phyloP scores from a whole-genome alignment of 768 basidiomycete genomes.

The Termitomyces sp. region DNA sequence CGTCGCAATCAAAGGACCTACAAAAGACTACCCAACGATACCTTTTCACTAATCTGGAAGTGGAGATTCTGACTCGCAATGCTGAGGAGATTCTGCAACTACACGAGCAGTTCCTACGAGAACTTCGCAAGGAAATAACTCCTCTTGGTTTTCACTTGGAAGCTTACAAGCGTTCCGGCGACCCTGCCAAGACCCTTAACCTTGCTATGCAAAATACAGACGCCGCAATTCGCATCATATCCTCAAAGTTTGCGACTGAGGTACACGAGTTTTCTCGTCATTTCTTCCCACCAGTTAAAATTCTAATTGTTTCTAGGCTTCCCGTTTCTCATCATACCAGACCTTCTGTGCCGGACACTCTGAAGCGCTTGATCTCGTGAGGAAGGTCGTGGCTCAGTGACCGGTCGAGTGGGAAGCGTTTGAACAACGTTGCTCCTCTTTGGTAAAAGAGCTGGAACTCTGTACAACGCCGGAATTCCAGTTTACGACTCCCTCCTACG shows the following conservation, averaged over 20 bases:
- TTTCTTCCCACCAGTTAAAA: not conserved
- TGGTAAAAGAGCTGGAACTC: slow-evolving; percentile 38
- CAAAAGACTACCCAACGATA: slow-evolving; percentile 36
- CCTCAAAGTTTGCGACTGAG: slow-evolving; percentile 55
- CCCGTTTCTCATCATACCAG: slow-evolving; percentile 76
- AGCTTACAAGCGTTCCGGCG: slow-evolving; percentile 14
- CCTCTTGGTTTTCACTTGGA: slow-evolving; percentile 48
- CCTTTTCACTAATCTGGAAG: slow-evolving; percentile 55
- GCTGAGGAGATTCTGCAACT: slow-evolving; percentile 61
- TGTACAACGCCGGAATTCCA: slow-evolving; percentile 10
- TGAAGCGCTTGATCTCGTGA: slow-evolving; percentile 73
- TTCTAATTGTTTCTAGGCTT: slow-evolving; percentile 43
- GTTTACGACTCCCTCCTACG: slow-evolving; percentile 13
- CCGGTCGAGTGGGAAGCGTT: slow-evolving; percentile 79
- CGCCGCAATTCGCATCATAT: slow-evolving; percentile 44
- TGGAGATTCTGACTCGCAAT: slow-evolving; percentile 62
- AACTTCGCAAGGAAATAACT: slow-evolving; percentile 45
- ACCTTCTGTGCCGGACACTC: slow-evolving; percentile 84
- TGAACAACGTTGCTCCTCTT: slow-evolving; percentile 69
- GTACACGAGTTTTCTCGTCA: slow-evolving; percentile 28
- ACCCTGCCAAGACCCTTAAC: slow-evolving; percentile 12
- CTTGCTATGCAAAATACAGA: slow-evolving; percentile 31
- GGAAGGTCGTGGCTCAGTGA: slow-evolving; percentile 58
- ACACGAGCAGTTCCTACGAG: slow-evolving; percentile 63
- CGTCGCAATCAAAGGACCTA: slow-evolving; percentile 19